Conservation (phyloP, 1,139 yeast genomes). For the Candida sojae region DNA sequence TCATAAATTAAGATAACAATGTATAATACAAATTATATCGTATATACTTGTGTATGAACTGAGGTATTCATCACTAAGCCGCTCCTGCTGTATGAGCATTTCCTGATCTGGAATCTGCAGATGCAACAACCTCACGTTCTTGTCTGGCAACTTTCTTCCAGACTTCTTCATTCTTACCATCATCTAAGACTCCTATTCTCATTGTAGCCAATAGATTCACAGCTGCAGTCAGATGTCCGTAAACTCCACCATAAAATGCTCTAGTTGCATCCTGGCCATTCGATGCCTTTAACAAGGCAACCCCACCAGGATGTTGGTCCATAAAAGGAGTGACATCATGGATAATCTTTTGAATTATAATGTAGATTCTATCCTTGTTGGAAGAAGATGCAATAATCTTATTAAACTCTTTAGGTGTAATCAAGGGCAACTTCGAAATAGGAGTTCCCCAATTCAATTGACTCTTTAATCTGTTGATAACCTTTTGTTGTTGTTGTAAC, state of each 20-base stretch:
- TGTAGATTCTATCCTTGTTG: conserved; percentile 41
- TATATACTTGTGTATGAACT: too few species aligned
- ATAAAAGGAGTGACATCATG: conserved; percentile 76
- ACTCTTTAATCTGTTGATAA: conserved; percentile 59
- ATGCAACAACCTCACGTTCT: conserved; percentile 37
- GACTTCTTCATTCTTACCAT: conserved; percentile 81
- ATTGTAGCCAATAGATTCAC: conserved; percentile 69
- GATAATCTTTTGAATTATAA: conserved; percentile 56
- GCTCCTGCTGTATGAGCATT: conserved; percentile 45
- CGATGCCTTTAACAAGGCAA: conserved; percentile 58
- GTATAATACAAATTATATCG: too few species aligned
- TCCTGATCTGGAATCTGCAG: conserved; percentile 22
- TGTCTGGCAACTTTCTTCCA: conserved; percentile 61
- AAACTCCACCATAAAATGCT: conserved; percentile 76
- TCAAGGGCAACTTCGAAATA: conserved; percentile 62
- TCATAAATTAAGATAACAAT: too few species aligned
- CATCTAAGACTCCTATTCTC: conserved; percentile 73
- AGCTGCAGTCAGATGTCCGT: conserved; percentile 75
- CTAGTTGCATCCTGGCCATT: conserved; percentile 73
- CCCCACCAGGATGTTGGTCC: conserved; percentile 74
- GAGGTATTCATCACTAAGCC: conserved; percentile 24
- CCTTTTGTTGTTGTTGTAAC: conserved; percentile 66
- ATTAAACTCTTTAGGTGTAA: conserved; percentile 51
- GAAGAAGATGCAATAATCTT: conserved; percentile 35
- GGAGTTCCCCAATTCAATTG: conserved; percentile 79